Evolutionary conservation across 768 basidiomycete species (phyloP).

Genomic region (Cystobasidiopsis lactophilus): DNA sequence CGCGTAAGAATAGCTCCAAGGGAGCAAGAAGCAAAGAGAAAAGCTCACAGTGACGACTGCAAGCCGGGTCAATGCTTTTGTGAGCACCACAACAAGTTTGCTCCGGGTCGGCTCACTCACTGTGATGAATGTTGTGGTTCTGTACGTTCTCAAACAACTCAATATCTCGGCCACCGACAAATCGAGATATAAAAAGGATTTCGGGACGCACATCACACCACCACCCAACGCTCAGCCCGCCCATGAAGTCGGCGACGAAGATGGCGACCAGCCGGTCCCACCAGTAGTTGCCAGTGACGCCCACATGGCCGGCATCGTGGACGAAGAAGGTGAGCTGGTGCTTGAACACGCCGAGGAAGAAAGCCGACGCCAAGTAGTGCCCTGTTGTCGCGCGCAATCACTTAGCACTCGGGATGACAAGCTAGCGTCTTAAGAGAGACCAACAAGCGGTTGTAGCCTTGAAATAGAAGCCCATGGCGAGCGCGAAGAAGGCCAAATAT

Average conservation of each 20-base stretch:
- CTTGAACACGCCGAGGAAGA: conserved; percentile 72
- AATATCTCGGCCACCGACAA: conserved; percentile 6
- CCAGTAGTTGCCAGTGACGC: conserved; percentile 69
- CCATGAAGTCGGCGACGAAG: conserved; percentile 59
- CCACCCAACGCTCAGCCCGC: conserved; percentile 89
- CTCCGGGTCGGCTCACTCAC: conserved; percentile 32
- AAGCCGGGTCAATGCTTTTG: no score
- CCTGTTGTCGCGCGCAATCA: conserved; percentile 17
- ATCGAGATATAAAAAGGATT: no score
- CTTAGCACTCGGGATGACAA: neutral
- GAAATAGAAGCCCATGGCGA: conserved; percentile 41
- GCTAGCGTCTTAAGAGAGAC: neutral
- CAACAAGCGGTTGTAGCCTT: conserved; percentile 11
- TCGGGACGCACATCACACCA: conserved; percentile 75
- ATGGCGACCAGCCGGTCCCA: conserved; percentile 59
- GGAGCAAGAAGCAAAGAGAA: neutral
- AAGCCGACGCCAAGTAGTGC: conserved; percentile 52
- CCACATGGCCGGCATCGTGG: conserved; percentile 89
- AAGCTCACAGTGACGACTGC: conserved; percentile 2
- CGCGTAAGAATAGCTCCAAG: conserved; percentile 39
- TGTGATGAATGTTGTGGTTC: conserved; percentile 80
- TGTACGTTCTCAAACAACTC: conserved; percentile 8
- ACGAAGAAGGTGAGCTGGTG: conserved; percentile 82
- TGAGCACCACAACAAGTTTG: neutral
- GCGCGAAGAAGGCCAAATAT: conserved; percentile 41